Conservation (phyloP, 805 yeast genomes). For the Saccharomycopsis synnaedendra region DNA sequence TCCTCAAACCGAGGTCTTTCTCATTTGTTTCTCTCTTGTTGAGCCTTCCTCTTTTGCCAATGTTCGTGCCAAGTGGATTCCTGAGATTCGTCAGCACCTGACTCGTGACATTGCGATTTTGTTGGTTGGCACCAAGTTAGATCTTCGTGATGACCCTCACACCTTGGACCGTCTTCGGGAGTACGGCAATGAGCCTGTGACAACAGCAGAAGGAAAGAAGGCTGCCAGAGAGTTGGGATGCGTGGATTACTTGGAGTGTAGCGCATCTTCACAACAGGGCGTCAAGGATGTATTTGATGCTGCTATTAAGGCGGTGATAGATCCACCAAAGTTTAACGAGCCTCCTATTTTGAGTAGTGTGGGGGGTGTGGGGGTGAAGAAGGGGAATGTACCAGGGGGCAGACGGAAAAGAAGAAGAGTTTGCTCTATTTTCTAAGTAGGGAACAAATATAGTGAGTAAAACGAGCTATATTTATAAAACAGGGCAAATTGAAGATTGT, state of each 20-base stretch:
- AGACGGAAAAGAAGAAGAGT: not conserved
- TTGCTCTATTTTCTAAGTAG: not conserved
- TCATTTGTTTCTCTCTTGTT: constrained; percentile 77
- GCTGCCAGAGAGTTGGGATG: constrained; percentile 66
- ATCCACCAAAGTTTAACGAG: constrained; percentile 29
- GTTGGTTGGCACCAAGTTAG: constrained; percentile 82
- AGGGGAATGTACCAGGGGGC: not conserved
- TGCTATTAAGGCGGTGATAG: constrained; percentile 62
- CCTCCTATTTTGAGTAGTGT: constrained; percentile 9
- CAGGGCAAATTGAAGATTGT: no score
- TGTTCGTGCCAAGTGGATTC: constrained; percentile 73
- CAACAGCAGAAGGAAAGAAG: constrained; percentile 48
- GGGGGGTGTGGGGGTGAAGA: not conserved
- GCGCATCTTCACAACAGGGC: constrained; percentile 83
- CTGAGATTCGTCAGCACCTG: constrained; percentile 79
- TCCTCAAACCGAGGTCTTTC: constrained; percentile 84
- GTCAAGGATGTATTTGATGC: constrained; percentile 76
- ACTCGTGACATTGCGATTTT: constrained; percentile 57
- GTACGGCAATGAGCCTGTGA: constrained; percentile 50
- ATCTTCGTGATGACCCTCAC: constrained; percentile 72
- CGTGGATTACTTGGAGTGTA: constrained; percentile 71
- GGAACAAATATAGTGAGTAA: not conserved
- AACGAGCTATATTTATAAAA: not conserved
- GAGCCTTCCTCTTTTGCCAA: constrained; percentile 74
- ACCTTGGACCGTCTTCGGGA: constrained; percentile 53